Conservation (phyloP, 2,329 filamentous ascomycete species). For the Endoconidiophora polonica region DNA sequence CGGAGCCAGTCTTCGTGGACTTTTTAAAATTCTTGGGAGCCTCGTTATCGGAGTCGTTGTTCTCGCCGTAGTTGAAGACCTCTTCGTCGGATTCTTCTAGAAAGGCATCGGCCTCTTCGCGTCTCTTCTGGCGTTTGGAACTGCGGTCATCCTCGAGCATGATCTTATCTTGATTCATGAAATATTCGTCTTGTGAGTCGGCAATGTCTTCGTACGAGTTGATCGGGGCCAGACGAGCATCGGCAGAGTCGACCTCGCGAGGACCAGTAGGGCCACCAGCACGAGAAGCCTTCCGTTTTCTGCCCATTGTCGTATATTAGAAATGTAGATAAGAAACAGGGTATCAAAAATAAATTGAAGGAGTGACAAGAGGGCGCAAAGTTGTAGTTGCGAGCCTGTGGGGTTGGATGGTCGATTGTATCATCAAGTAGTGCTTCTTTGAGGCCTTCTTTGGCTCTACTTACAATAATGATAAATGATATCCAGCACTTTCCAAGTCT, state of each 20-base stretch:
- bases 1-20: slow-evolving; percentile 21
- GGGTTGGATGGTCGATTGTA: background rate
- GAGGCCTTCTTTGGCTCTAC: background rate
- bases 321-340: background rate
- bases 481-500: background rate
- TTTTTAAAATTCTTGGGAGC: slow-evolving; percentile 21
- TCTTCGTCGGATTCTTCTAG: slow-evolving; percentile 48
- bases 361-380: background rate
- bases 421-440: background rate
- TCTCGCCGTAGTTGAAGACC: slow-evolving; percentile 31
- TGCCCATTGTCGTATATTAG: slow-evolving; percentile 31
- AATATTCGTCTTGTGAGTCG: slow-evolving; percentile 88
- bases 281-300: slow-evolving; percentile 54
- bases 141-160: slow-evolving; percentile 66
- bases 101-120: slow-evolving; percentile 47
- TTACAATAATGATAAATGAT: background rate
- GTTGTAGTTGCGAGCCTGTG: background rate
- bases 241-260: slow-evolving; percentile 36
- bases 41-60: slow-evolving; percentile 23
- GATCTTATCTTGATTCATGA: slow-evolving; percentile 71
- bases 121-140: slow-evolving; percentile 58
- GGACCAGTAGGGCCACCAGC: slow-evolving; percentile 32
- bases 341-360: background rate
- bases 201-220: slow-evolving; percentile 68
- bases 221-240: slow-evolving; percentile 45